A percentile compares a stretch with the other conserved stretches of the same genome.
Conservation (phyloP, 2,329 filamentous ascomycete species). For the Knufia petricola region DNA sequence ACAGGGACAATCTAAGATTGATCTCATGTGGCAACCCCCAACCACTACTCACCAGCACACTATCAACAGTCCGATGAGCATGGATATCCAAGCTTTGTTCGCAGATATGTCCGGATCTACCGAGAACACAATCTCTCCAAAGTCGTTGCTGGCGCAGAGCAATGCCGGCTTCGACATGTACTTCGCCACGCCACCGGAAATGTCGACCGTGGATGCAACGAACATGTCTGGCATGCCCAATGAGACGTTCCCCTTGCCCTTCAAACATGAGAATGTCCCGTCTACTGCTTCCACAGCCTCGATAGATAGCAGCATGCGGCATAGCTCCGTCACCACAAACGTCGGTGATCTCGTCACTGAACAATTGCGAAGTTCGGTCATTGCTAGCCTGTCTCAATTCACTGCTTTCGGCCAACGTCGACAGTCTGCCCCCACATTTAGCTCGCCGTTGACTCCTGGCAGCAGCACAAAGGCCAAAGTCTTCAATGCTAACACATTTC, state of each 20-base stretch:
- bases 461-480: constrained; percentile 27
- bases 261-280: constrained; percentile 29
- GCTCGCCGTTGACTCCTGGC: constrained; percentile 39
- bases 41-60: constrained; percentile 61
- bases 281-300: constrained; percentile 39
- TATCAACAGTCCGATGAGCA: constrained; percentile 55
- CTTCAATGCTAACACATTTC: constrained; percentile 49
- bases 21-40: constrained; percentile 58
- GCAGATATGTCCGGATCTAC: constrained; percentile 59
- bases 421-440: constrained; percentile 50
- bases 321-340: constrained; percentile 51
- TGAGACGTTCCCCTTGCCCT: constrained; percentile 41
- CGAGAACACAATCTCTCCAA: constrained; percentile 65
- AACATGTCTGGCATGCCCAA: constrained; percentile 40
- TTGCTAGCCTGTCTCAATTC: constrained; percentile 52
- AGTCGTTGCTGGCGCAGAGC: constrained; percentile 59
- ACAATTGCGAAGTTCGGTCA: constrained; percentile 52
- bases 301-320: constrained; percentile 51
- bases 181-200: constrained; percentile 70
- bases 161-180: constrained; percentile 52
- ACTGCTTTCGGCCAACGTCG: constrained; percentile 48
- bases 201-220: constrained; percentile 64
- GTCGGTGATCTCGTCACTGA: constrained; percentile 59
- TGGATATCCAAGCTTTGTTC: constrained; percentile 68
- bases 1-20: constrained; percentile 37